Conservation (phyloP, 202 grass and related monocot species). For the Bolboschoenoplectus hybrid region DNA sequence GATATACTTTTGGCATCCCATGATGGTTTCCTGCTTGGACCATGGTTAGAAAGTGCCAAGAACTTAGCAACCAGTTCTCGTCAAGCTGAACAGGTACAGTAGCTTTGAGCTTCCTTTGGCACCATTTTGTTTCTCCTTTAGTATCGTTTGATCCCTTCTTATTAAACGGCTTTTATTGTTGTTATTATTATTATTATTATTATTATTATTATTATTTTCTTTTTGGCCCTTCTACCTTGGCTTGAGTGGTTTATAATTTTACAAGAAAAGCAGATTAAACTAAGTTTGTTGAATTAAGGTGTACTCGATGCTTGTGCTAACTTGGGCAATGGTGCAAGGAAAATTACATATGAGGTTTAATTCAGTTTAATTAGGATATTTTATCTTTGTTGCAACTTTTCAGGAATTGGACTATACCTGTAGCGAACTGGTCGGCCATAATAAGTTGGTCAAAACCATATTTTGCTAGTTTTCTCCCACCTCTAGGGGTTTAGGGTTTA, state of each 20-base stretch:
- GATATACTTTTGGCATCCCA: constrained; percentile 62
- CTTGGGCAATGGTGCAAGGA: background rate
- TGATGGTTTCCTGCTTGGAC: constrained; percentile 82
- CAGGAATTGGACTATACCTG: background rate
- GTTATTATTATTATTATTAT: no score
- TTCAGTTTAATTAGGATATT: background rate
- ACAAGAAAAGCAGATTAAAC: background rate
- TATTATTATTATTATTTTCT: no score
- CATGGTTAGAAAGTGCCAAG: constrained; percentile 77
- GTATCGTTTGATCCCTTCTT: background rate
- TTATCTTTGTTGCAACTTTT: background rate
- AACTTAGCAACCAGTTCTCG: constrained; percentile 51
- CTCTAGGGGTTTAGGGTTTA: background rate
- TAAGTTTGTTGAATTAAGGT: background rate
- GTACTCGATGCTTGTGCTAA: background rate
- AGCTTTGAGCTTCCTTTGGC: constrained; percentile 1
- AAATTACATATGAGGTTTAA: background rate
- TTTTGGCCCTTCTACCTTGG: no score
- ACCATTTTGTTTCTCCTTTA: background rate
- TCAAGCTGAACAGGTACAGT: constrained; percentile 63
- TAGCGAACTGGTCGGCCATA: background rate
- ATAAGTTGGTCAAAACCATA: constrained; percentile 5
- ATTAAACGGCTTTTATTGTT: no score
- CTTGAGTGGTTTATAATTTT: no score
- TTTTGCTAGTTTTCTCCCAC: background rate